Percentiles rank a stretch among this genome's conserved stretches.
Conservation (phyloP, 768 basidiomycete species). For the Scleroderma citrinum region DNA sequence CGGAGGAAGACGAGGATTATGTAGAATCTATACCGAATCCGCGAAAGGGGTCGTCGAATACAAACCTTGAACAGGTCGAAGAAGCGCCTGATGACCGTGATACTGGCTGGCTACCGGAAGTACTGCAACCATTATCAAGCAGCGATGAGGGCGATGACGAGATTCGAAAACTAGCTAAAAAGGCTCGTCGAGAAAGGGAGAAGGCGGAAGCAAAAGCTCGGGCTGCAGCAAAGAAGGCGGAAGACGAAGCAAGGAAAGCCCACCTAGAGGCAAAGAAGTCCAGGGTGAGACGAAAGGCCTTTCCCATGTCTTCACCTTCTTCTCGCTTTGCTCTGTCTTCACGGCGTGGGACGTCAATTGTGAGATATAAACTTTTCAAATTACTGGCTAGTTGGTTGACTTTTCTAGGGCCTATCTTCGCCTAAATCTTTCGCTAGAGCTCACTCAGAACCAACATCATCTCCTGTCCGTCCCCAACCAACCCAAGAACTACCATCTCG, state of each 20-base stretch:
- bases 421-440: constrained; percentile 11
- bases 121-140: constrained; percentile 32
- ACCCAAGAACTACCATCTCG: constrained; percentile 1
- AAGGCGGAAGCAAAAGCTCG: constrained; percentile 15
- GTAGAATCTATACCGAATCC: constrained; percentile 10
- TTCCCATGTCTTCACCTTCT: constrained; percentile 15
- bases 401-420: neutral
- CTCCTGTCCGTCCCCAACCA: constrained; percentile 5
- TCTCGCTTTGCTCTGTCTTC: neutral
- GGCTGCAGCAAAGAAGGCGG: constrained; percentile 13
- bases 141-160: constrained; percentile 40
- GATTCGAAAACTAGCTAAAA: constrained; percentile 27
- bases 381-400: neutral
- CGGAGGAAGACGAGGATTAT: constrained; percentile 24
- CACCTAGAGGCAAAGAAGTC: constrained; percentile 10
- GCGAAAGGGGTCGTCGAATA: constrained; percentile 3
- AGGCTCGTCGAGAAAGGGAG: constrained; percentile 27
- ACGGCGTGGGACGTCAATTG: neutral
- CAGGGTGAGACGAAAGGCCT: constrained; percentile 18
- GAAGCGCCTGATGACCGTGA: constrained; percentile 1
- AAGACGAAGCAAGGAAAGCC: constrained; percentile 12
- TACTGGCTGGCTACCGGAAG: constrained; percentile 28
- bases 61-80: neutral
- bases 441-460: constrained; percentile 9
- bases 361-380: constrained; percentile 8